Evolutionary conservation across 1,284 basidiomycete genomes (phyloP), one percentile per base, ranked within the genome.

Genomic region (Microbotryum saponariae): DNA sequence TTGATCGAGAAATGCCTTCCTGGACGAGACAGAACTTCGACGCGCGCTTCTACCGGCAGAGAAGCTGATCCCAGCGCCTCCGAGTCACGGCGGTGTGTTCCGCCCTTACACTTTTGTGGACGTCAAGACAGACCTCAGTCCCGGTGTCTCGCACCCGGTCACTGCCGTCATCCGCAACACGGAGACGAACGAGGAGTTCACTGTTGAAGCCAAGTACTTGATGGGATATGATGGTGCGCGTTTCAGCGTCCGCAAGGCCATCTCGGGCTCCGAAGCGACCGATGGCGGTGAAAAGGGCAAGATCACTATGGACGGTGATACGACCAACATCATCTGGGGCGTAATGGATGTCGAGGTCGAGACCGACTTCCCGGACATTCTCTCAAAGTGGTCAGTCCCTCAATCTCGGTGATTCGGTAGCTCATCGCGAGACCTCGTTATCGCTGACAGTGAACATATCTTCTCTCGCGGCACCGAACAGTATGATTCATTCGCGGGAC

Each of bases 1-100:
- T 62, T 77, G 18, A 77, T 77, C 66, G 76, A 77, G 61, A 68
- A 68, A 72, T 18, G 73, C 74, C 16, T 76, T 73, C 70, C 63
- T 77, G 37, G 64, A 70, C 54, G 76, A 77, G 64, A 76, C 75
- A 63, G 74, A 76, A 56, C 50, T 59, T 56, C 62, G 70, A 31
- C 70, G 70, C 12, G 53, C 54, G 3, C 59, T 56, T 56, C 65
- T 71, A 20, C 60, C 68, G 4, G 56, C 54, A 46, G 58, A 61
- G 47, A 62, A 60, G 46, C 46, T 56, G 31, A 23, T 52, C 27
- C 62, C 66, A 3, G 64, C 69, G 6, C 71, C 71, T 16, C n/a
- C n/a, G n/a, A n/a, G n/a, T n/a, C 62, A 67, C n/a, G 72, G 68
- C 21, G 65, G 64, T 45, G 68, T 73, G 44, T 69, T 69, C 68